Evolutionary conservation across 805 yeast species (phyloP).

Genomic region (Wickerhamomyces xylosicus): DNA sequence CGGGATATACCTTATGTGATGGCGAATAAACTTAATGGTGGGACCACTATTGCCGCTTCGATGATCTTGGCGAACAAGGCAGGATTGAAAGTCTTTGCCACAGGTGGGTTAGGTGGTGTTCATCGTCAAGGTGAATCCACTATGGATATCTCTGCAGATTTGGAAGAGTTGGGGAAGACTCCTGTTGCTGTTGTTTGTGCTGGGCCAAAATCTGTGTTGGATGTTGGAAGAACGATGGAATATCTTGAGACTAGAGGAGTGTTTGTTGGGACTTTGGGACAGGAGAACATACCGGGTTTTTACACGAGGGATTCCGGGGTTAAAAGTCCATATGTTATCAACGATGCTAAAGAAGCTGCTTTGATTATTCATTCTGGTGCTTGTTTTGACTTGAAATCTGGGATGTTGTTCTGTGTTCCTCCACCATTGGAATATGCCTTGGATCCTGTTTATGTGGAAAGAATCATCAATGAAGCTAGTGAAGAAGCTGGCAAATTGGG

Average conservation of each 20-base stretch:
- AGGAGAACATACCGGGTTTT: conserved; percentile 64
- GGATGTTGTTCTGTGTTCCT: conserved; percentile 73
- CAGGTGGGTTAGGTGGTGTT: conserved; percentile 92
- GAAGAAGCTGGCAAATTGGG: conserved; percentile 40
- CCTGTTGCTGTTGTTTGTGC: conserved; percentile 88
- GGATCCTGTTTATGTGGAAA: conserved; percentile 37
- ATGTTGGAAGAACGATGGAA: conserved; percentile 73
- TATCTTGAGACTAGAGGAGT: conserved; percentile 88
- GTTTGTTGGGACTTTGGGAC: conserved; percentile 61
- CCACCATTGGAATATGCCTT: conserved; percentile 62
- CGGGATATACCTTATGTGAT: conserved; percentile 70
- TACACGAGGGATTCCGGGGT: conserved; percentile 71
- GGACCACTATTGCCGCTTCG: conserved; percentile 85
- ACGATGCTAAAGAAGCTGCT: conserved; percentile 51
- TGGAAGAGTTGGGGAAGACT: conserved; percentile 74
- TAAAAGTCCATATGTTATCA: conserved; percentile 55
- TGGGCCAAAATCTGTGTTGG: conserved; percentile 83
- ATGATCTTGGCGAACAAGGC: conserved; percentile 71
- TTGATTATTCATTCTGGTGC: conserved; percentile 38
- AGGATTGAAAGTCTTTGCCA: conserved; percentile 78
- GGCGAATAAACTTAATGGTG: conserved; percentile 59
- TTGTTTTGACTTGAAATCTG: conserved; percentile 45
- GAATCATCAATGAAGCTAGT: conserved; percentile 49
- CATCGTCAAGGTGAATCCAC: conserved; percentile 68
- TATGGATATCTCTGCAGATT: conserved; percentile 80